Evolutionary conservation across 306 rosid species (phyloP), one percentile per base, ranked within the genome.

Genomic region (Gastrolobium bilobum): DNA sequence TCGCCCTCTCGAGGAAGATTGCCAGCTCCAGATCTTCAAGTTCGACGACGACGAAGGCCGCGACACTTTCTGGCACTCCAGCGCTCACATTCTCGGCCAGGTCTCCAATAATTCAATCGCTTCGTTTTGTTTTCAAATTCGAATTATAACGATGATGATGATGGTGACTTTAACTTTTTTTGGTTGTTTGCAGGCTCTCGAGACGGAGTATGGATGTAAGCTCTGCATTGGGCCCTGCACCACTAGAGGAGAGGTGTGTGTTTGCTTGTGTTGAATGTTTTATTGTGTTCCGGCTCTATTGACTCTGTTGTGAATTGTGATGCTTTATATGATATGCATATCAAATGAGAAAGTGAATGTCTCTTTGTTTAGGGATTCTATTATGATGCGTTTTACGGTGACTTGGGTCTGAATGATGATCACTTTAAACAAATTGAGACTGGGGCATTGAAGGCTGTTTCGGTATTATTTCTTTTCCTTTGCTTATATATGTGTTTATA

Each of bases 211-310:
- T 71, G 99, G 99, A 47, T 92, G 99, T 86, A 92, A 88, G 90
- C 91, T 95, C 20, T 95, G 99, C 87, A 95, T 95, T 82, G 99
- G 99, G 3, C 99, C 99, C 7, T 95, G 99, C 54, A 94, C 99
- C 10, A 94, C 97, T 1, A 88, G 99, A 84, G 99, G 99, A 84
- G 98, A 94, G 99, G 99, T 92, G 29, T 31, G 73, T 79, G 54
- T 43, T 29, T 57, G 26, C 0, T 78, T 31, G 40, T 1, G 6
- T 30, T 68, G 31, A 46, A 10, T 38, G 46, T 42, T 67, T 73
- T 35, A 29, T 4, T 20, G 7, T 73, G 56, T 66, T 37, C 0
- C 7, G 20, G 76, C 11, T 4, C 0, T 73, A 35, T 70, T 63
- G n/a, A 10, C 7, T 33, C 6, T 68, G 39, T 68, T 20, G 50